Percentiles rank a stretch among this genome's conserved stretches.
phyloP scores from a whole-genome alignment of 306 rosid genomes.

The Ormosia emarginata region DNA sequence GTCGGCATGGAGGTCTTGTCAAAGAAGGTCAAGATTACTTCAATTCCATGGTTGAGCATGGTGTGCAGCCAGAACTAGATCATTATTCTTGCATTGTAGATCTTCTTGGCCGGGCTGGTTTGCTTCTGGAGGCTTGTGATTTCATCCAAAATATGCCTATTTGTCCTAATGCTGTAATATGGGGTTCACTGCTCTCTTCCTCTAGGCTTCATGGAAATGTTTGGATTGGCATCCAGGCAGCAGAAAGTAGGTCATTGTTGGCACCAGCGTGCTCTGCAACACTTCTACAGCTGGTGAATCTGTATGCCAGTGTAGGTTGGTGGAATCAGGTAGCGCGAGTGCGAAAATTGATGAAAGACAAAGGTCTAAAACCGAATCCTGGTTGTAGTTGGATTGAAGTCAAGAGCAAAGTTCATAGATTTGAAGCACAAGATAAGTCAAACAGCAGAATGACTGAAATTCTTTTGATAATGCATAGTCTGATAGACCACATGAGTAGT shows the following conservation, averaged over 20 bases:
- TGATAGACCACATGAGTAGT: slow-evolving; percentile 60
- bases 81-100: slow-evolving; percentile 78
- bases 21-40: slow-evolving; percentile 63
- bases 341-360: slow-evolving; percentile 70
- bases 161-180: slow-evolving; percentile 66
- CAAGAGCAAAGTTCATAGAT: slow-evolving; percentile 48
- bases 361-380: slow-evolving; percentile 58
- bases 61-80: slow-evolving; percentile 63
- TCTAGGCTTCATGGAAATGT: slow-evolving; percentile 68
- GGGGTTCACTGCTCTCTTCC: slow-evolving; percentile 86
- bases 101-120: slow-evolving; percentile 84
- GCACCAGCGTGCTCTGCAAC: slow-evolving; percentile 72
- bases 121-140: slow-evolving; percentile 58
- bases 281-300: slow-evolving; percentile 61
- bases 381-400: slow-evolving; percentile 85
- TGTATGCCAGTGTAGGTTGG: slow-evolving; percentile 68
- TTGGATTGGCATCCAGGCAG: slow-evolving; percentile 72
- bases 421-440: slow-evolving; percentile 67
- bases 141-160: slow-evolving; percentile 69
- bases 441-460: slow-evolving; percentile 46
- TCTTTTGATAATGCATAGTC: slow-evolving; percentile 38
- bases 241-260: slow-evolving; percentile 59
- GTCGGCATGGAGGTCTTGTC: slow-evolving; percentile 77
- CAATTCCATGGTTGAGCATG: slow-evolving; percentile 57
- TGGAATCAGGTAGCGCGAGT: slow-evolving; percentile 56